phyloP scores from a whole-genome alignment of 2,329 filamentous ascomycete genomes.

The Xylariaceae sp. region DNA sequence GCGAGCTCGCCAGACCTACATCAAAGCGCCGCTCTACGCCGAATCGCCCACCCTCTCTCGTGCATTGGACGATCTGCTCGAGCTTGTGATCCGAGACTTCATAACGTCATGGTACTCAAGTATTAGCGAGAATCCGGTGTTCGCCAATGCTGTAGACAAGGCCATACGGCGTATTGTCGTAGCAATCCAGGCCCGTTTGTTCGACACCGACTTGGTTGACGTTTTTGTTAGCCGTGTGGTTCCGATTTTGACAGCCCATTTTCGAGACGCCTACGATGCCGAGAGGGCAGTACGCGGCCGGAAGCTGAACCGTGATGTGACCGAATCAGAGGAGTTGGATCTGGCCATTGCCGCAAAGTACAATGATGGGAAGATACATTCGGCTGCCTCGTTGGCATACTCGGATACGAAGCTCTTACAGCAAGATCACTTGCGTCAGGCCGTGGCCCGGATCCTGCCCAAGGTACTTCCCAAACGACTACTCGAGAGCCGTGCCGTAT shows the following conservation, averaged over 20 bases:
- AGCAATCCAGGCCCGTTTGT: slow-evolving; percentile 65
- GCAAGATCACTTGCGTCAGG: slow-evolving; percentile 78
- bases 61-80: slow-evolving; percentile 72
- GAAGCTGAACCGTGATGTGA: slow-evolving; percentile 82
- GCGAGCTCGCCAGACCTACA: slow-evolving; percentile 61
- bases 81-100: slow-evolving; percentile 75
- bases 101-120: slow-evolving; percentile 81
- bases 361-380: slow-evolving; percentile 78
- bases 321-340: slow-evolving; percentile 93
- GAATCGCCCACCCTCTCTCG: slow-evolving; percentile 72
- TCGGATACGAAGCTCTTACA: slow-evolving; percentile 80
- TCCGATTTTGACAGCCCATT: slow-evolving; percentile 80
- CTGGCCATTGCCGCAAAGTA: slow-evolving; percentile 94
- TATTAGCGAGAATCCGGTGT: slow-evolving; percentile 76
- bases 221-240: slow-evolving; percentile 75
- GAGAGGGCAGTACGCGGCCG: slow-evolving; percentile 81
- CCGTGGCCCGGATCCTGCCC: slow-evolving; percentile 68
- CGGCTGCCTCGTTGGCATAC: slow-evolving; percentile 75
- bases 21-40: slow-evolving; percentile 64
- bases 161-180: slow-evolving; percentile 67
- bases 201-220: slow-evolving; percentile 76
- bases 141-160: slow-evolving; percentile 81
- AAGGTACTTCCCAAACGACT: slow-evolving; percentile 67
- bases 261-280: slow-evolving; percentile 86
- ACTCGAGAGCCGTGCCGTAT: slow-evolving; percentile 74